A percentile compares a stretch with the other conserved stretches of the same genome.
These are phyloP conservation scores for Violaceomyces palustris DNA, from an alignment of 1,284 basidiomycete species.

Conservation along the genomic window DNA sequence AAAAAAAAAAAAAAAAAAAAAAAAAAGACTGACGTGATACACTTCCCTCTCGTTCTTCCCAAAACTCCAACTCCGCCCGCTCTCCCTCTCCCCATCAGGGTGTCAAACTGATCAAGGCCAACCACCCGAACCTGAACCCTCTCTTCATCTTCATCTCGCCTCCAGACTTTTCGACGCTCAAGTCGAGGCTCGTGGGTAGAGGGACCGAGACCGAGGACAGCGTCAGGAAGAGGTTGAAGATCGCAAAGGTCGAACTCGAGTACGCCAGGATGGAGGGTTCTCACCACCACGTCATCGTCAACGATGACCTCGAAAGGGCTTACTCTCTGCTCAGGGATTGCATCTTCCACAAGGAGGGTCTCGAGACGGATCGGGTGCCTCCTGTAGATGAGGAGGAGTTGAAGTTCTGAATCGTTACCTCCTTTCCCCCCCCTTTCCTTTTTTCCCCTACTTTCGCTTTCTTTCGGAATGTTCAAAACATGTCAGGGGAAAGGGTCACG, in stretches of 20 bases:
- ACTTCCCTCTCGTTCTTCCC: not conserved
- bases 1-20: too few species aligned
- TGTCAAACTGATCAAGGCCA: conserved; percentile 65
- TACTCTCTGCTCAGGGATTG: conserved; percentile 59
- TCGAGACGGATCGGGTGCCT: too few species aligned
- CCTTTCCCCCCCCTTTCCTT: too few species aligned
- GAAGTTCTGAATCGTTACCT: too few species aligned
- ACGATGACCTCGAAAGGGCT: conserved; percentile 81
- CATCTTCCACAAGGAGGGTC: conserved; percentile 17
- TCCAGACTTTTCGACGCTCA: conserved; percentile 61
- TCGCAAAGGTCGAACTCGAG: conserved; percentile 76
- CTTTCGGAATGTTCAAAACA: too few species aligned
- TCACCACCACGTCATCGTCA: conserved; percentile 83
- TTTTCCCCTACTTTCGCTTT: too few species aligned
- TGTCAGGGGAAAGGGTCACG: too few species aligned
- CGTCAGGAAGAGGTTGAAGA: conserved; percentile 70
- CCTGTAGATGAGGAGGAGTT: too few species aligned
- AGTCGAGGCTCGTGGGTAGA: conserved; percentile 65
- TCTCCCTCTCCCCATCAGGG: conserved; percentile 10
- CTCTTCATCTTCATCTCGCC: conserved; percentile 92
- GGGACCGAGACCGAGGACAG: conserved; percentile 79
- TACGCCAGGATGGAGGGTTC: conserved; percentile 70
- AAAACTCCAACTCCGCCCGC: not conserved
- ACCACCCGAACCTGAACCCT: conserved; percentile 67
- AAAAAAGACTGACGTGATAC: too few species aligned